A percentile compares a stretch with the other conserved stretches of the same genome.
These are phyloP conservation scores for Vinca minor DNA, from an alignment of 257 asterid species.

Conservation along the genomic window DNA sequence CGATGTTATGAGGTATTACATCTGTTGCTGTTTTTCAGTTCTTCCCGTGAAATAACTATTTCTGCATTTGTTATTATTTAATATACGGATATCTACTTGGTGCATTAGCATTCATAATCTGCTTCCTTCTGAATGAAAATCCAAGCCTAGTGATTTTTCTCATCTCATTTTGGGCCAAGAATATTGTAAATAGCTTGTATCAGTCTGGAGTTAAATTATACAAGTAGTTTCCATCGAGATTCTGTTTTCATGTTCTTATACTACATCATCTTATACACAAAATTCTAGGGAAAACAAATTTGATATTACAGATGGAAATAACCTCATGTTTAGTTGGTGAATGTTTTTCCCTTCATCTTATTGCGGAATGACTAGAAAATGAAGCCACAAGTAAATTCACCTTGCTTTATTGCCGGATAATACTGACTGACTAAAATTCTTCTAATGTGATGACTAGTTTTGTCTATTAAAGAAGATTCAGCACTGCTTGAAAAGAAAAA, in stretches of 20 bases:
- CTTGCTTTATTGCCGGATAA: background rate
- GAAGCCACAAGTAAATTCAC: background rate
- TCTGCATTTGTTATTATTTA: background rate
- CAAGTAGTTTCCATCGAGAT: background rate
- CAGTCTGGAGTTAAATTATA: background rate
- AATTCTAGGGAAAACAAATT: background rate
- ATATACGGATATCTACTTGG: background rate
- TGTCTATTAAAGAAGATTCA: too few relatives aligned
- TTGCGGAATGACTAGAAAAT: background rate
- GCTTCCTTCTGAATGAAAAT: too few relatives aligned
- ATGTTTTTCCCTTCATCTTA: background rate
- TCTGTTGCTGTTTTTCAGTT: constrained; percentile 4
- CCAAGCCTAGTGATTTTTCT: too few relatives aligned
- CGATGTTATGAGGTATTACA: constrained; percentile 76
- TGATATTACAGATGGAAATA: background rate
- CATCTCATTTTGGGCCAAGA: background rate
- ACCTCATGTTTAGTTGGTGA: background rate
- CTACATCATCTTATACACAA: background rate
- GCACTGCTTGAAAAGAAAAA: too few relatives aligned
- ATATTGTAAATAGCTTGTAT: background rate
- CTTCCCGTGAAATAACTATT: background rate
- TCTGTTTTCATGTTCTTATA: background rate
- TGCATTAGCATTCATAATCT: too few relatives aligned
- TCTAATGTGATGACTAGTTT: background rate
- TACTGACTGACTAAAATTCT: background rate